Conservation (phyloP, 352 stramenopile species). For the Pythium chondricola region DNA sequence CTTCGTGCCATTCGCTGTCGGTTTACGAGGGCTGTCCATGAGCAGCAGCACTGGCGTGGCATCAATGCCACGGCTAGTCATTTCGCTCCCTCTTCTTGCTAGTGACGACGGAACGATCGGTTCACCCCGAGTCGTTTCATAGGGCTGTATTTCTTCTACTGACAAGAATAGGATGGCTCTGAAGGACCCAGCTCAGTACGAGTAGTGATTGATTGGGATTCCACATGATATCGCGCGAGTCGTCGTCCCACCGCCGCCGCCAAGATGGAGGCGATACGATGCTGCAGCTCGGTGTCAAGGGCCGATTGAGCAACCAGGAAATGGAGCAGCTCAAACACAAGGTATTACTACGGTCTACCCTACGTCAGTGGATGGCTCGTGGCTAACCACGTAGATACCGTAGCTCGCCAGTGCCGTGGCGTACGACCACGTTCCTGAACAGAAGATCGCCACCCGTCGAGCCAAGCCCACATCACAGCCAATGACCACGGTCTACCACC, state of each 20-base stretch:
- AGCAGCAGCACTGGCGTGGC: constrained; percentile 10
- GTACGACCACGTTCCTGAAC: constrained; percentile 43
- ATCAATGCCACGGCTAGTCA: background rate
- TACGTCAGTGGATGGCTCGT: too few species aligned
- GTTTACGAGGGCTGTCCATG: constrained; percentile 19
- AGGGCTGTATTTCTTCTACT: too few species aligned
- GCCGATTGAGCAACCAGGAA: constrained; percentile 55
- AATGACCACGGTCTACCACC: constrained; percentile 54
- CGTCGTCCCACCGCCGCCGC: background rate
- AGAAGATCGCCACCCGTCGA: constrained; percentile 15
- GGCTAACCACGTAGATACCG: too few species aligned
- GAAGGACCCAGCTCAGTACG: too few species aligned
- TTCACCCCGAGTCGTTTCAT: too few species aligned
- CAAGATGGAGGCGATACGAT: background rate
- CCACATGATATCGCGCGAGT: too few species aligned
- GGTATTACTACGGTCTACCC: too few species aligned
- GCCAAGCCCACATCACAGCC: constrained; percentile 24
- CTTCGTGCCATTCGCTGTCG: background rate
- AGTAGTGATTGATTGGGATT: too few species aligned
- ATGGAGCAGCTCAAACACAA: constrained; percentile 57
- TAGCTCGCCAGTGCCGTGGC: constrained; percentile 51
- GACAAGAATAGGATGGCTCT: too few species aligned
- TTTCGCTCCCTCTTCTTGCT: background rate
- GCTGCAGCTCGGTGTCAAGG: constrained; percentile 38
- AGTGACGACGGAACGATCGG: too few species aligned